These are phyloP conservation scores for Pleurotus ostreatus DNA, from an alignment of 768 basidiomycete species.

Conservation along the genomic window DNA sequence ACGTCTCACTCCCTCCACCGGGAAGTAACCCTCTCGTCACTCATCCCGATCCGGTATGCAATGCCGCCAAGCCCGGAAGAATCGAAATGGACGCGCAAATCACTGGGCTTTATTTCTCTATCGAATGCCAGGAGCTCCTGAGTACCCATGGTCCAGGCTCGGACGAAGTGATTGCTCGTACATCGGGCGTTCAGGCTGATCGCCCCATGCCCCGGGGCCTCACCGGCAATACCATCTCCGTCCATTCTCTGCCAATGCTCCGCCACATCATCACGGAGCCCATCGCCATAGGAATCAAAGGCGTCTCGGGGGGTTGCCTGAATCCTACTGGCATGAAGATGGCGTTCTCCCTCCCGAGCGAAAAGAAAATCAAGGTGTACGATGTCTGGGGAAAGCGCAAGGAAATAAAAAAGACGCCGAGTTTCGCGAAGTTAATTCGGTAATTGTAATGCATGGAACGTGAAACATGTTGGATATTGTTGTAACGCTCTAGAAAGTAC, in stretches of 20 bases:
- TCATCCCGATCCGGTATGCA: conserved; percentile 15
- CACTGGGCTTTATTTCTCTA: conserved; percentile 69
- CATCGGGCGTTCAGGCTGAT: conserved; percentile 9
- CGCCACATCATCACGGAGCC: conserved; percentile 43
- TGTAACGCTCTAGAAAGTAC: too few species aligned
- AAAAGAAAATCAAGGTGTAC: conserved; percentile 65
- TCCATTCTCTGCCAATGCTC: conserved; percentile 60
- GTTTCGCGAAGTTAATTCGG: conserved; percentile 9
- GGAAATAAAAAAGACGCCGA: conserved; percentile 23
- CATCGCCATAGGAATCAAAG: conserved; percentile 33
- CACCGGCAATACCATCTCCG: conserved; percentile 34
- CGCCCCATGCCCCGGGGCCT: conserved; percentile 7
- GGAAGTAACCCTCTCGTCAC: conserved; percentile 21
- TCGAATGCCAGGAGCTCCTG: conserved; percentile 81
- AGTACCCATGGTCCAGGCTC: conserved; percentile 58
- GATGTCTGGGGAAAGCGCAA: conserved; percentile 49
- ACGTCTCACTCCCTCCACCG: conserved; percentile 37
- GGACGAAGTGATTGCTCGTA: conserved; percentile 10
- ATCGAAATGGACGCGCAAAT: conserved; percentile 56
- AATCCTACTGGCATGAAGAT: conserved; percentile 50
- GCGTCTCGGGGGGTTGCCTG: conserved; percentile 56
- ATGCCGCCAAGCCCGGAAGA: conserved; percentile 39
- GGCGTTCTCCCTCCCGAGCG: conserved; percentile 57
- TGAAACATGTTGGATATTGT: too few species aligned
- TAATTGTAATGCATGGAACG: too few species aligned